A percentile compares a stretch with the other conserved stretches of the same genome.
Evolutionary conservation across 169 alveolate genomes (phyloP).

Genomic region (Babesia sp.): DNA sequence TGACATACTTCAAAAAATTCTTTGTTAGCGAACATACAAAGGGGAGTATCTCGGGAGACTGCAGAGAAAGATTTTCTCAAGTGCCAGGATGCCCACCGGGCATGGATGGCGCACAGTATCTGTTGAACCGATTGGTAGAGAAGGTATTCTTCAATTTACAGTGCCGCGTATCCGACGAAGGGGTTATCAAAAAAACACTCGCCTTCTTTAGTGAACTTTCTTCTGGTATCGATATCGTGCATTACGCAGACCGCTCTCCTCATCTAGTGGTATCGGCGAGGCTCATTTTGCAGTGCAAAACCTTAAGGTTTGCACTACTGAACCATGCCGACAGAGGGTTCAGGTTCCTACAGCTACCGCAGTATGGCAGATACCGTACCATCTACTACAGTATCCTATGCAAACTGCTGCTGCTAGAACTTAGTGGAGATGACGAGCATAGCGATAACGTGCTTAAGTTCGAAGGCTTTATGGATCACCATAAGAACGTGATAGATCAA

Average conservation of each 20-base stretch:
- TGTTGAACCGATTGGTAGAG: slow-evolving; percentile 59
- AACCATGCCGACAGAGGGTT: slow-evolving; percentile 69
- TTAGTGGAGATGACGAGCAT: slow-evolving; percentile 73
- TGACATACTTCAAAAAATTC: slow-evolving; percentile 90
- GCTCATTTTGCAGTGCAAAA: slow-evolving; percentile 86
- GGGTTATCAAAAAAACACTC: slow-evolving; percentile 86
- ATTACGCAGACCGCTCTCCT: slow-evolving; percentile 88
- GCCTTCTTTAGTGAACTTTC: slow-evolving; percentile 87
- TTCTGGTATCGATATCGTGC: slow-evolving; percentile 91
- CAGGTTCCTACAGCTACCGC: slow-evolving; percentile 65
- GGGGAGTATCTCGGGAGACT: slow-evolving; percentile 77
- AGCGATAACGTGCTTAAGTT: slow-evolving; percentile 44
- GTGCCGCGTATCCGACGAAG: slow-evolving; percentile 80
- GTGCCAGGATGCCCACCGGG: slow-evolving; percentile 70
- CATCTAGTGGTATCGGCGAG: slow-evolving; percentile 90
- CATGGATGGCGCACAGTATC: slow-evolving; percentile 72
- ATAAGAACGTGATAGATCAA: slow-evolving; percentile 39
- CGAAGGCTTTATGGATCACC: slow-evolving; percentile 61
- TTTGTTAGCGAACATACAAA: slow-evolving; percentile 89
- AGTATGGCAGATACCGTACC: slow-evolving; percentile 87
- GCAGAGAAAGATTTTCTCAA: slow-evolving; percentile 58
- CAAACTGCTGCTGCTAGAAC: slow-evolving; percentile 85
- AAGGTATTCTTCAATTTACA: slow-evolving; percentile 84
- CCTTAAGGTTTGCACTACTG: slow-evolving; percentile 74
- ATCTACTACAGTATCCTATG: slow-evolving; percentile 87